Base-by-base conservation (phyloP, 2,329 filamentous ascomycete species). In the Orbilia quercus region DNA sequence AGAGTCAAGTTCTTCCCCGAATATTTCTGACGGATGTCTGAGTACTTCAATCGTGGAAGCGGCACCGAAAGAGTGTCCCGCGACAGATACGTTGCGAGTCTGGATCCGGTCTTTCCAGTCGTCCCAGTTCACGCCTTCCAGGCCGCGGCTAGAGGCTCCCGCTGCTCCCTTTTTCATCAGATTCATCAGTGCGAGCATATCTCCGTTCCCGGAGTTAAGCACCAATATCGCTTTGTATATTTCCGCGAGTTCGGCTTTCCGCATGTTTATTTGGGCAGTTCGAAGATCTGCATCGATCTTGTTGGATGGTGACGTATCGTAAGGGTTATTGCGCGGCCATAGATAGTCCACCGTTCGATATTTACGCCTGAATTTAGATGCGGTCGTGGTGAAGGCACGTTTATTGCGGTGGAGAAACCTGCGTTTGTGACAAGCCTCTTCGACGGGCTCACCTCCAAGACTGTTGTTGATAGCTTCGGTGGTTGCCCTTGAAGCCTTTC, bases 21-120 rank as follows among this genome's bases (percentile, higher is more conserved):
- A 66, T 12, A 66, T 34, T 9, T 83, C 81, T 20, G 86, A 82
- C 23, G 81, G 79, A 55, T 85, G 82, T 18, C 88, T 82, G 34
- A 89, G 81, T 3, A 88, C 82, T 76, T 90, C 87, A 1, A 88
- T 83, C 0, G 85, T 83, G 0, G 88, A 89, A 7, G 88, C 88
- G 1, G 87, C 88, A 16, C 88, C 88, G 75, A 90, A 90, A 1
- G 86, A 89, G 77, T 90, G 88, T 0, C 88, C 88, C 76, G 88
- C 85, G 69, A 86, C 82, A 0, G 87, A 90, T 16, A 88, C 84
- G 53, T 86, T 83, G 25, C 84, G 80, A 2, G 86, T 80, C 62
- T 86, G 83, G 70, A 90, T 84, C 1, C 85, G 81, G 1, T 81
- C 81, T 67, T 83, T 82, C 88, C 88, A 90, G 7, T 81, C 79